Evolutionary conservation across 2,329 filamentous ascomycete genomes (phyloP).

Genomic region (Fonsecaea erecta): DNA sequence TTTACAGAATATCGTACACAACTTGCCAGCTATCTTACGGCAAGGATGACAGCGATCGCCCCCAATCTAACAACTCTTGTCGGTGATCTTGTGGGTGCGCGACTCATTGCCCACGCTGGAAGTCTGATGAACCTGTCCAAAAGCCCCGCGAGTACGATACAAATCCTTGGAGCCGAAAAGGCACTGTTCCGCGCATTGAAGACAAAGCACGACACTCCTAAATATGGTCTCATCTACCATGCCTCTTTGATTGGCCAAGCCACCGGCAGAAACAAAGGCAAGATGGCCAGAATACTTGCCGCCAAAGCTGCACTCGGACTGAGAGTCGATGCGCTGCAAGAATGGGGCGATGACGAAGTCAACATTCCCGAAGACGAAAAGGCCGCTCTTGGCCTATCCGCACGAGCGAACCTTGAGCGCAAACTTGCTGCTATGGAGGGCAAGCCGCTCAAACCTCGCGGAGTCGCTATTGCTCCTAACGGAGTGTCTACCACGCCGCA

Average conservation of each 20-base stretch:
- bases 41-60: slow-evolving; percentile 94
- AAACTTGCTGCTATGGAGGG: slow-evolving; percentile 72
- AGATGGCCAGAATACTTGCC: slow-evolving; percentile 95
- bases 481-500: slow-evolving; percentile 64
- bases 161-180: slow-evolving; percentile 98
- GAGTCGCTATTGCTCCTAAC: slow-evolving; percentile 74
- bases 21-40: slow-evolving; percentile 85
- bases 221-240: slow-evolving; percentile 95
- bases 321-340: slow-evolving; percentile 85
- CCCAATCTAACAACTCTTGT: slow-evolving; percentile 93
- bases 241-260: slow-evolving; percentile 94
- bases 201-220: slow-evolving; percentile 98
- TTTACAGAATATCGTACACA: slow-evolving; percentile 90
- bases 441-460: slow-evolving; percentile 80
- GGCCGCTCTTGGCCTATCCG: slow-evolving; percentile 72
- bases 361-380: slow-evolving; percentile 82
- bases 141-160: slow-evolving; percentile 91
- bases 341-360: slow-evolving; percentile 71
- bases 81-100: slow-evolving; percentile 89
- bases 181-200: slow-evolving; percentile 97
- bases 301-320: slow-evolving; percentile 92
- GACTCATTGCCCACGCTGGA: slow-evolving; percentile 91
- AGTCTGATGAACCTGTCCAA: slow-evolving; percentile 95
- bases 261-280: slow-evolving; percentile 98
- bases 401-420: slow-evolving; percentile 55